Conservation (phyloP, 1,284 basidiomycete species). For the Phenoliferia sp. region DNA sequence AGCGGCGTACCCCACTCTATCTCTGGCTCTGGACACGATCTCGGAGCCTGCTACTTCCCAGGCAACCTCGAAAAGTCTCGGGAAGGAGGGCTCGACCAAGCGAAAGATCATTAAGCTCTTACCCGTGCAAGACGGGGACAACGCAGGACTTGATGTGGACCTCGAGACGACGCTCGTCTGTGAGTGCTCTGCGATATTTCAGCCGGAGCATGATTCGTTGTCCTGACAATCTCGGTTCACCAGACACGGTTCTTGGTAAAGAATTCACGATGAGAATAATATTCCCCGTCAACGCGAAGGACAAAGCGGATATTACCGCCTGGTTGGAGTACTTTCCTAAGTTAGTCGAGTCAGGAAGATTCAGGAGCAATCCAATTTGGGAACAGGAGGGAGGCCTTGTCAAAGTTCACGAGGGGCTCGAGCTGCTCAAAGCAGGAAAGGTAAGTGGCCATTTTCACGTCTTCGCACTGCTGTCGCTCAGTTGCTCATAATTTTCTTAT, state of each 20-base stretch:
- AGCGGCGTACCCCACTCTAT: constrained; percentile 20
- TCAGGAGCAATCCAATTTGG: constrained; percentile 29
- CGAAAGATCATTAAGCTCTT: constrained; percentile 31
- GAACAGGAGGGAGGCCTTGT: constrained; percentile 24
- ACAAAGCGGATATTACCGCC: constrained; percentile 20
- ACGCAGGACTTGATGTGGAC: constrained; percentile 10
- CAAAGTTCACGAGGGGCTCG: constrained; percentile 25
- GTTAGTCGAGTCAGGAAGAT: constrained; percentile 23
- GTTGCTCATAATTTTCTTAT: background rate
- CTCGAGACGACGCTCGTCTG: constrained; percentile 23
- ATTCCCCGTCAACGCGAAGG: constrained; percentile 17
- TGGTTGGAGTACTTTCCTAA: constrained; percentile 18
- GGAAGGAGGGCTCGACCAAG: constrained; percentile 13
- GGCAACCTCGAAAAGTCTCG: constrained; percentile 5
- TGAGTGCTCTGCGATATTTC: background rate
- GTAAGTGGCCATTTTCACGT: background rate
- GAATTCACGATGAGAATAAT: constrained; percentile 14
- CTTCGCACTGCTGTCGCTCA: background rate
- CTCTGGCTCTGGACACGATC: constrained; percentile 32
- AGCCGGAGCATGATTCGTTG: too few relatives aligned
- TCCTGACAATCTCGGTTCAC: too few relatives aligned
- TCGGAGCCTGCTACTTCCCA: constrained; percentile 29
- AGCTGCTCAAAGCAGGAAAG: constrained; percentile 30
- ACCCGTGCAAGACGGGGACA: constrained; percentile 18
- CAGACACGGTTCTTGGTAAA: constrained; percentile 30